Evolutionary conservation across 225 moss, liverwort and hornwort genomes (phyloP), one percentile per base, ranked within the genome.

Genomic region (Physcomitrium patens): DNA sequence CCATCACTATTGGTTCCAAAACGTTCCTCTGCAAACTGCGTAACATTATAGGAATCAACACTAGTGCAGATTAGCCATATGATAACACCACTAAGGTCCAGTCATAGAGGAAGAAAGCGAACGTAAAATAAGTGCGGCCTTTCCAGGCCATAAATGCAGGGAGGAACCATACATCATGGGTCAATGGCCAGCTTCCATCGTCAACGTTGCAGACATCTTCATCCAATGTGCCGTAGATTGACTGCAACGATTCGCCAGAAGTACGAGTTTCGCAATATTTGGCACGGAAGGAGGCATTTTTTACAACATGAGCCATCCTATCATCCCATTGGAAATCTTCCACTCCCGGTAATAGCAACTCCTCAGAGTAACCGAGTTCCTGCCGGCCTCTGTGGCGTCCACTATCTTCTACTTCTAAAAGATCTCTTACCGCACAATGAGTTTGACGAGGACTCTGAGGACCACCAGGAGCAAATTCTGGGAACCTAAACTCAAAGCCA

Each of bases 271-370:
- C 79, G 31, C 52, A 80, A 50, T 77, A 82, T 57, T 81, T 73
- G 19, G 70, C 20, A 41, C 67, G 63, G 50, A 31, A 55, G 48
- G 67, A 72, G 16, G 31, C 70, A 27, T 69, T 23, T 23, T 53
- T 10, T 22, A 60, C 65, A 27, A 69, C 72, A 43, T 65, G 64
- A 46, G 18, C 56, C 60, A 67, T 79, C 50, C 62, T 62, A 24
- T 77, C 70, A 63, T 83, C 80, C 82, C 82, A 86, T 24, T 71
- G 80, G 19, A 81, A 74, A 51, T 84, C 86, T 27, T 83, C 79
- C 77, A 68, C 68, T 27, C 83, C 80, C 28, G 77, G 63, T 24
- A 78, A 23, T 13, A 86, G 69, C 69, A 37, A 37, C 31, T 81
- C 83, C 11, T 71, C 68, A 10, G 14, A 12, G 46, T 62, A 24